Evolutionary conservation across 1,284 basidiomycete species (phyloP).

Genomic region (Cerrena zonata): DNA sequence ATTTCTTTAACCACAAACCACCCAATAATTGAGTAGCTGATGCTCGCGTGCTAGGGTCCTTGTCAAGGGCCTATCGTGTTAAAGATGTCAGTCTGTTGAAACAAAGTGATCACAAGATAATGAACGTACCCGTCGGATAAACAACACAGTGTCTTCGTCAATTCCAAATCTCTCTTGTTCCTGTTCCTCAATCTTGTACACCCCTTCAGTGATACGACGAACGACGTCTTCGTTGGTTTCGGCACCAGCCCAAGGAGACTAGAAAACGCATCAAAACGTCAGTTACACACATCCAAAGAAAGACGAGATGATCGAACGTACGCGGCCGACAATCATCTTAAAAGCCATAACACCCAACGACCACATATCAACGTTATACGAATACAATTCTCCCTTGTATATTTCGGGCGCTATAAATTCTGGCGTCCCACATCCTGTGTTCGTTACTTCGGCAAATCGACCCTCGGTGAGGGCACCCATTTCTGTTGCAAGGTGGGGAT

Average conservation of each 20-base stretch:
- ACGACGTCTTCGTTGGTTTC: neutral
- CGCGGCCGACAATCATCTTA: slow-evolving; percentile 55
- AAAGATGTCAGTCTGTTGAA: neutral
- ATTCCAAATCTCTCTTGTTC: neutral
- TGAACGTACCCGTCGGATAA: neutral
- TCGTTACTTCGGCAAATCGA: slow-evolving; percentile 37
- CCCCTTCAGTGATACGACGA: neutral
- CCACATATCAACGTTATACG: slow-evolving; percentile 66
- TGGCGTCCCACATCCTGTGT: slow-evolving; percentile 51
- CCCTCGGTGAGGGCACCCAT: neutral
- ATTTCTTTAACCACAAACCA: neutral
- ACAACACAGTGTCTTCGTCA: neutral
- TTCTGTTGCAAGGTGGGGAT: no score
- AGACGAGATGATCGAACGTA: slow-evolving; percentile 6
- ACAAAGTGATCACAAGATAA: neutral
- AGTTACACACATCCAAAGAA: neutral
- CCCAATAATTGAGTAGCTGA: neutral
- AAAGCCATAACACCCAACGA: slow-evolving; percentile 46
- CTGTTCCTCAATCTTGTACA: neutral
- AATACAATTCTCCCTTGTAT: slow-evolving; percentile 58
- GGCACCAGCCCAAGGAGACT: slow-evolving; percentile 1
- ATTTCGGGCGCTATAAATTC: slow-evolving; percentile 67
- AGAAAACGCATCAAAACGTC: no score
- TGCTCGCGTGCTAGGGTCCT: neutral
- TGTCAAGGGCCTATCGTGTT: neutral